These are phyloP conservation scores for Zalerion maritima DNA, from an alignment of 495 filamentous ascomycete genomes.

Conservation along the genomic window DNA sequence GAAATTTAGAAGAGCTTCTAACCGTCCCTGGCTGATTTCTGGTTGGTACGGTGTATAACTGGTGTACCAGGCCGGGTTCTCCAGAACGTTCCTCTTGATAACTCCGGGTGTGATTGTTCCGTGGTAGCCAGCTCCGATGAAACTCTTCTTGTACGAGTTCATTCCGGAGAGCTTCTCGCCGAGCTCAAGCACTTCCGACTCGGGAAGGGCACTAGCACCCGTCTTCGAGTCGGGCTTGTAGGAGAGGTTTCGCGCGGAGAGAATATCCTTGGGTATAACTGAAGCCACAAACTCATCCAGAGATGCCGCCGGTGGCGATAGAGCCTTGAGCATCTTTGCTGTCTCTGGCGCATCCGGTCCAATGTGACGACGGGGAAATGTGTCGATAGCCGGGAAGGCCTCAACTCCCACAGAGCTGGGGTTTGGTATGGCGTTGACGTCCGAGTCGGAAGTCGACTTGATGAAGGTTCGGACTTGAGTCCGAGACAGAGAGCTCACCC, in stretches of 20 bases:
- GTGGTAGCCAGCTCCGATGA: constrained; percentile 83
- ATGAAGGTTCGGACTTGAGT: too few relatives aligned
- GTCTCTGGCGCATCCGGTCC: constrained; percentile 65
- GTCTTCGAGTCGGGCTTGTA: constrained; percentile 12
- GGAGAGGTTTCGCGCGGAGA: constrained; percentile 48
- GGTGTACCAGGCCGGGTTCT: constrained; percentile 95
- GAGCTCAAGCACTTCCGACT: constrained; percentile 23
- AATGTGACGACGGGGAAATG: constrained; percentile 82
- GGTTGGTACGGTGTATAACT: constrained; percentile 98
- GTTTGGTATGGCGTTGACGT: constrained; percentile 9
- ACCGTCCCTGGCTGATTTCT: constrained; percentile 88
- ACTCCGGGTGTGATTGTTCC: constrained; percentile 77
- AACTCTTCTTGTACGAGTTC: constrained; percentile 47
- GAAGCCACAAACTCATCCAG: constrained; percentile 82
- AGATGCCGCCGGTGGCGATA: constrained; percentile 58
- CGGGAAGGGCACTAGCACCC: constrained; percentile 17
- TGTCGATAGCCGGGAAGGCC: constrained; percentile 26
- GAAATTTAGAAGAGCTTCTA: constrained; percentile 93
- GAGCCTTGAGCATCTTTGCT: constrained; percentile 63
- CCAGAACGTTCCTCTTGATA: constrained; percentile 86
- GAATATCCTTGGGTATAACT: constrained; percentile 71
- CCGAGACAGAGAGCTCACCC: too few relatives aligned
- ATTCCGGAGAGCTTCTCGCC: constrained; percentile 47
- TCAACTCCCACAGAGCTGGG: constrained; percentile 13
- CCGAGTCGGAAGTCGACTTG: neutral